Percentiles rank a stretch among this genome's conserved stretches.
phyloP scores from a whole-genome alignment of 2,329 filamentous ascomycete species.

The Alternaria infectoria region DNA sequence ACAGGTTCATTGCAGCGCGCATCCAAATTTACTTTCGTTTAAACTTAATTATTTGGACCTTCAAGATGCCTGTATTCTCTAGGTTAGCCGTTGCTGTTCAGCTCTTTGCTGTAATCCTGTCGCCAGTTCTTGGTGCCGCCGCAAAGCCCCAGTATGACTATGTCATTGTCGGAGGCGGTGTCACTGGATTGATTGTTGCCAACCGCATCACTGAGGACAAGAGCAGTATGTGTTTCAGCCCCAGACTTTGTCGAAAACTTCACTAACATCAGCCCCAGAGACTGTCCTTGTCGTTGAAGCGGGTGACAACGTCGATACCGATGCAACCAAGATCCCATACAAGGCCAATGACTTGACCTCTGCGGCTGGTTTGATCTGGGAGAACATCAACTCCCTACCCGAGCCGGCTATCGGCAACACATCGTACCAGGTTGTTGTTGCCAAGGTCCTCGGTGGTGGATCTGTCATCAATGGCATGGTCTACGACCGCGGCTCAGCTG shows the following conservation, averaged over 20 bases:
- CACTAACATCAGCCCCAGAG: slow-evolving; percentile 16
- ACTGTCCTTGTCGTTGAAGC: slow-evolving; percentile 37
- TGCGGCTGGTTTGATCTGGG: slow-evolving; percentile 27
- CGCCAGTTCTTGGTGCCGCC: slow-evolving; percentile 22
- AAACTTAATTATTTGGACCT: slow-evolving; percentile 10
- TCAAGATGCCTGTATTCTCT: slow-evolving; percentile 34
- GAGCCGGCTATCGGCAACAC: slow-evolving; percentile 28
- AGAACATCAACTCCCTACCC: slow-evolving; percentile 27
- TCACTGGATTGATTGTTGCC: slow-evolving; percentile 38
- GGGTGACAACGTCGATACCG: slow-evolving; percentile 32
- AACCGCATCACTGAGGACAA: slow-evolving; percentile 36
- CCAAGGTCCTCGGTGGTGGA: slow-evolving; percentile 37
- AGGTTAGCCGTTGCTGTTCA: slow-evolving; percentile 35
- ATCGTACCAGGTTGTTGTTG: slow-evolving; percentile 29
- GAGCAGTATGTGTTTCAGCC: slow-evolving; percentile 16
- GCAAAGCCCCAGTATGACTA: slow-evolving; percentile 33
- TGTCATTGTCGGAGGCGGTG: slow-evolving; percentile 40
- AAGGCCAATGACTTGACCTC: slow-evolving; percentile 33
- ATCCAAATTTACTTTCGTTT: slow-evolving; percentile 21
- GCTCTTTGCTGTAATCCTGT: slow-evolving; percentile 28
- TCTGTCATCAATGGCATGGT: slow-evolving; percentile 47
- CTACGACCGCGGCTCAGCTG: slow-evolving; percentile 41
- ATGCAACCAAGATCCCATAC: slow-evolving; percentile 34
- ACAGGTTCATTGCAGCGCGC: slow-evolving; percentile 1
- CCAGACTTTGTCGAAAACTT: background rate